Evolutionary conservation across 352 stramenopile species (phyloP), one percentile per base, ranked within the genome.

Genomic region (Peronosclerospora sorghi): DNA sequence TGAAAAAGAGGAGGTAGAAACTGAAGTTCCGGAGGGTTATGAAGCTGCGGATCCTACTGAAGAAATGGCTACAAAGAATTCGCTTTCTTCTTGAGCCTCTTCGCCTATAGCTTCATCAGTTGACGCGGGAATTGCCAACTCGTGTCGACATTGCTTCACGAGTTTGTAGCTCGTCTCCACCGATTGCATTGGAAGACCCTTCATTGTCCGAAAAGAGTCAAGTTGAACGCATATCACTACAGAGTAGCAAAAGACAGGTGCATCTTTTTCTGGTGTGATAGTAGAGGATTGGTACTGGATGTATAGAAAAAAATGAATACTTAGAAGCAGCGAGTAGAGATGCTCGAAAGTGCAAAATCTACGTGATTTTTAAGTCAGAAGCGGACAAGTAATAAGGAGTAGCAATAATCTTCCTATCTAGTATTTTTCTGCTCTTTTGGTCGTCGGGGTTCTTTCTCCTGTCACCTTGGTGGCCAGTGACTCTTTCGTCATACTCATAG

Each of bases 311-410:
- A n/a, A n/a, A 51, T 35, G 48, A 51, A 26, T 7, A 26, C 21
- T 59, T 59, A 63, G 41, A 63, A 55, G 39, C 32, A 47, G 45
- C 44, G 35, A 41, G 32, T 56, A 64, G n/a, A n/a, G n/a, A n/a
- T n/a, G 54, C 47, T 48, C 38, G 18, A 42, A 17, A 53, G 21
- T 26, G 21, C 21, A 26, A 26, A 7, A 26, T n/a, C n/a, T n/a
- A n/a, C n/a, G n/a, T n/a, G n/a, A n/a, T n/a, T n/a, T n/a, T n/a
- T n/a, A n/a, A n/a, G n/a, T n/a, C n/a, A n/a, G n/a, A n/a, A n/a
- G n/a, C n/a, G n/a, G n/a, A n/a, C n/a, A n/a, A n/a, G n/a, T n/a
- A n/a, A n/a, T n/a, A 13, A 34, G n/a, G 5, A 15, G 4, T 17
- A 9, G n/a, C 28, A 34, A 13, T 15, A 9, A 40, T 42, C 19